Base-by-base conservation (phyloP, 176 grass and related monocot species). In the Microstegium vimineum region DNA sequence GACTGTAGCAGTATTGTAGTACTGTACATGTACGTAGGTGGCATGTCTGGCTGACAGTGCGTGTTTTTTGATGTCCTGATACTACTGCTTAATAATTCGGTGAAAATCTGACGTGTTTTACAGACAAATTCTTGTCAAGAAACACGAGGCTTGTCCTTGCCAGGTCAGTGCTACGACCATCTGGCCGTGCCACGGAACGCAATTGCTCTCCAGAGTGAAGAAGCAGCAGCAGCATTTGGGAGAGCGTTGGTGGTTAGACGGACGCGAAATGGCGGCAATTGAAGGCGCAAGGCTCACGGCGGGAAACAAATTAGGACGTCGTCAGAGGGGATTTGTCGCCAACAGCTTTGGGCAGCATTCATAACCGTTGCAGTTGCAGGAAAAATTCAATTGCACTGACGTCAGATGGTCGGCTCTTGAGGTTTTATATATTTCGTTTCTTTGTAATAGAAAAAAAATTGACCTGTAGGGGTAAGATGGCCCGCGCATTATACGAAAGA, bases 281-380 rank as follows among this genome's bases (percentile, higher is more conserved):
- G 36, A 77, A 42, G 23, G 74, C 74, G 6, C 43, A 2, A 42
- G 41, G 41, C 10, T 12, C 11, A 0, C 47, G 47, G 17, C 47
- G 71, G 16, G 28, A 41, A 69, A 69, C 20, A 40, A 51, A 51
- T 18, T 49, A 49, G 17, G 66, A 17, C 10, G 10, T n/a, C 10
- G n/a, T n/a, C n/a, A n/a, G n/a, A 1, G 22, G 40, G 18, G 36
- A 25, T 42, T 4, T 10, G 18, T 68, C 20, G 5, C 12, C 23
- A 78, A 45, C 59, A 43, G 41, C 59, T 78, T 78, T 65, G 37
- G 59, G 26, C 26, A 43, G 76, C 76, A 78, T 78, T 78, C 22
- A 46, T 49, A 49, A 6, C 16, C 15, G 16, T 49, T 49, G 15
- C 45, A 47, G 16, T 49, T 49, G 15, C 45, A 47, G 14, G 4